These are phyloP conservation scores for Daldinia sp. DNA, from an alignment of 2,329 filamentous ascomycete genomes.

Conservation along the genomic window DNA sequence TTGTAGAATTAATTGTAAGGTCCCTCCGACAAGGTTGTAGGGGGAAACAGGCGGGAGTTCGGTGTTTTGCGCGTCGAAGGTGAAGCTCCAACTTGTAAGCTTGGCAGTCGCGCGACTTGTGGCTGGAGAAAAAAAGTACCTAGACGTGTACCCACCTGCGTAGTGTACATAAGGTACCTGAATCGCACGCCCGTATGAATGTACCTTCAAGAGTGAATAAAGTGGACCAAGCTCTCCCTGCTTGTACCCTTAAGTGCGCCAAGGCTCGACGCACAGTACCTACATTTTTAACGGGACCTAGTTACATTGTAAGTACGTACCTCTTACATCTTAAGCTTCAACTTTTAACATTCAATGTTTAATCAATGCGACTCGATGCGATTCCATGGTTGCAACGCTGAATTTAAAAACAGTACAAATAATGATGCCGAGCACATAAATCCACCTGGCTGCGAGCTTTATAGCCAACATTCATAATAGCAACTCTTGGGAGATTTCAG, in stretches of 20 bases:
- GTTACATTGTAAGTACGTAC: no score
- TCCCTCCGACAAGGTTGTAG: conserved; percentile 1
- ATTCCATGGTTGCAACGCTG: neutral
- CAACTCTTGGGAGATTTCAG: neutral
- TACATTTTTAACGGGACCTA: neutral
- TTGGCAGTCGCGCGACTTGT: conserved; percentile 24
- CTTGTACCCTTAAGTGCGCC: neutral
- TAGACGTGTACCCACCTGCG: no score
- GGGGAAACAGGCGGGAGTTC: neutral
- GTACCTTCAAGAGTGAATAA: neutral
- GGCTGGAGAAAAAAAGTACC: conserved; percentile 18
- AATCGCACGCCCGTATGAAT: neutral
- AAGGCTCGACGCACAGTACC: no score
- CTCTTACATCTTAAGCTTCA: neutral
- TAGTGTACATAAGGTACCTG: neutral
- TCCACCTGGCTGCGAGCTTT: neutral
- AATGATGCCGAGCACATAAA: neutral
- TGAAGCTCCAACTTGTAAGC: conserved; percentile 21
- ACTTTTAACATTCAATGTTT: neutral
- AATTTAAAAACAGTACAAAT: neutral
- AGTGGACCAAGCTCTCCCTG: neutral
- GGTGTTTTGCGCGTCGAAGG: conserved; percentile 20
- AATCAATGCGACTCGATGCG: neutral
- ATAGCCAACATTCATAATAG: neutral
- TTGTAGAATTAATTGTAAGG: neutral